Evolutionary conservation across 208 protist genomes (phyloP), one percentile per base, ranked within the genome.

Genomic region (Balamuthia mandrillaris): DNA sequence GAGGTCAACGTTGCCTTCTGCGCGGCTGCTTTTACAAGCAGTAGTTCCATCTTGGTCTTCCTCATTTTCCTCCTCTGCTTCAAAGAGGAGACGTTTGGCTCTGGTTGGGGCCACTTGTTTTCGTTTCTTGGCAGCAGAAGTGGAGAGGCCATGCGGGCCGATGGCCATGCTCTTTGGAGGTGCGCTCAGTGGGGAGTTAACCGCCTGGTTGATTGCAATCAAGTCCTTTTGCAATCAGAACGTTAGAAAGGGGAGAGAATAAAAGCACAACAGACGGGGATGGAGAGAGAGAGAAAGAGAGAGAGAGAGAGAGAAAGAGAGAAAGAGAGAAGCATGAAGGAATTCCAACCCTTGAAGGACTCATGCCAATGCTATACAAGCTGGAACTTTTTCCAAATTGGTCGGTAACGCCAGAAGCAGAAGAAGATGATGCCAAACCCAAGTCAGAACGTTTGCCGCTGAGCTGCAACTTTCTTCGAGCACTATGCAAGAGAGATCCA

Each of bases 341-440:
- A 54, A 54, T 18, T 24, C 41, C 61, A 12, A 49, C 47, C 37
- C 7, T 72, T 21, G 61, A 72, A 29, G 61, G 61, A 21, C 61
- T 72, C n/a, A 72, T 33, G 35, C 61, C 61, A 45, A 72, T 49
- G 61, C 61, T 72, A 41, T 72, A 72, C n/a, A n/a, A n/a, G n/a
- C n/a, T n/a, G n/a, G n/a, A n/a, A n/a, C n/a, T n/a, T n/a, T n/a
- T n/a, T n/a, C n/a, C n/a, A n/a, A n/a, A n/a, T n/a, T n/a, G n/a
- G n/a, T n/a, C n/a, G 61, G 61, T 72, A 7, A 33, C 7, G 7
- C 29, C 47, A 10, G 47, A 18, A 18, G 14, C 18, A 18, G 47
- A n/a, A 33, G 29, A 24, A 2, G 61, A 47, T 41, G 61, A 63
- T 10, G 56, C 41, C 35, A 41, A 41, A 41, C 47, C 37, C 61